phyloP scores from a whole-genome alignment of 2,329 filamentous ascomycete species.

The Botryotinia convoluta region DNA sequence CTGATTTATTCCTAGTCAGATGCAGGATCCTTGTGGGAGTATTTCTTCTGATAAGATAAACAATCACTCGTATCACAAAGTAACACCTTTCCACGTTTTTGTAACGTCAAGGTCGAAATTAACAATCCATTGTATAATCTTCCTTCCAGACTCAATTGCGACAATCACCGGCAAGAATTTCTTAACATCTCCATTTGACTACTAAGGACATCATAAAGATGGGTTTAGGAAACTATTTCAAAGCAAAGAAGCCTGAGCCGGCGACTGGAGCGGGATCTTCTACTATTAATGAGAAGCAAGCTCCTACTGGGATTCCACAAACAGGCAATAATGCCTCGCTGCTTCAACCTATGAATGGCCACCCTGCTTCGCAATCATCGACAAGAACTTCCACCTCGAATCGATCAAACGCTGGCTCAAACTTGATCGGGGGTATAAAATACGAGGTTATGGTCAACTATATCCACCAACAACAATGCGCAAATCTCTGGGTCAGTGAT shows the following conservation, averaged over 20 bases:
- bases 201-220: conserved; percentile 43
- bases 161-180: background rate
- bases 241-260: conserved; percentile 47
- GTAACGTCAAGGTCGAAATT: background rate
- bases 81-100: conserved; percentile 3
- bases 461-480: conserved; percentile 76
- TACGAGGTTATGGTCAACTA: conserved; percentile 84
- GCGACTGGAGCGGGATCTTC: conserved; percentile 20
- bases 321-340: conserved; percentile 44
- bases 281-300: conserved; percentile 48
- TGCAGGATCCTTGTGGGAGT: background rate
- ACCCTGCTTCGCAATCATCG: conserved; percentile 50
- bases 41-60: background rate
- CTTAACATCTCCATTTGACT: background rate
- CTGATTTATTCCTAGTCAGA: background rate
- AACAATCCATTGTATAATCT: background rate
- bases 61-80: conserved; percentile 2
- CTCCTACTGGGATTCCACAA: conserved; percentile 25
- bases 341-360: conserved; percentile 49
- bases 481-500: conserved; percentile 70
- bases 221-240: conserved; percentile 64
- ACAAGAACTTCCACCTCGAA: conserved; percentile 53
- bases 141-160: background rate
- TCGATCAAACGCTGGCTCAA: conserved; percentile 47
- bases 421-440: conserved; percentile 69